Percentiles rank a stretch among this genome's conserved stretches.
Conservation (phyloP, 1,284 basidiomycete species). For the Boletellus deceptivus region DNA sequence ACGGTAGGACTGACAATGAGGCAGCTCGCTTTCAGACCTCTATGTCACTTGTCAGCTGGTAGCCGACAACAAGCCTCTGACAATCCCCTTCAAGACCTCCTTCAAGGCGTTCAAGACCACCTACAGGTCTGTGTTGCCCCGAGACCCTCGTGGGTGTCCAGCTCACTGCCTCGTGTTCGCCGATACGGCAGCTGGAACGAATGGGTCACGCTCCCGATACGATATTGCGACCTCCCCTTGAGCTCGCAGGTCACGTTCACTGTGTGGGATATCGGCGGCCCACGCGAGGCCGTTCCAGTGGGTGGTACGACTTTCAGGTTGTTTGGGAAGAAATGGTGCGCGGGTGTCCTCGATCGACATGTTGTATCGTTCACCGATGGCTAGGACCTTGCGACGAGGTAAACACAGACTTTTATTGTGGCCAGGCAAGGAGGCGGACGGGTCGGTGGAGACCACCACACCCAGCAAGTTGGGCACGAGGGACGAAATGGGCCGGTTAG, state of each 20-base stretch:
- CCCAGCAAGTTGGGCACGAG: conserved; percentile 78
- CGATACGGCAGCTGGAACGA: conserved; percentile 88
- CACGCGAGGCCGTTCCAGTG: conserved; percentile 71
- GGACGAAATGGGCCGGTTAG: conserved; percentile 93
- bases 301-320: conserved; percentile 89
- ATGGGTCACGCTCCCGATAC: conserved; percentile 87
- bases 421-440: conserved; percentile 83
- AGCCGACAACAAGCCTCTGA: conserved; percentile 90
- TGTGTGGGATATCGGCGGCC: conserved; percentile 89
- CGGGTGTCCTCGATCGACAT: background rate
- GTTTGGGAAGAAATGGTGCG: conserved; percentile 88
- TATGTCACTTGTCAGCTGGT: conserved; percentile 90
- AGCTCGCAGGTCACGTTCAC: conserved; percentile 91
- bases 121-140: conserved; percentile 58
- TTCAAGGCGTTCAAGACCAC: conserved; percentile 88
- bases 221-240: conserved; percentile 87
- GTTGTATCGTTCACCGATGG: conserved; percentile 4
- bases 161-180: conserved; percentile 1
- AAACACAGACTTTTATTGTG: conserved; percentile 89
- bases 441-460: conserved; percentile 76
- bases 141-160: background rate
- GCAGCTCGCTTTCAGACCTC: conserved; percentile 77
- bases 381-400: conserved; percentile 83
- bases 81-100: conserved; percentile 86
- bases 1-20: conserved; percentile 25